Evolutionary conservation across 2,329 filamentous ascomycete species (phyloP), one percentile per base, ranked within the genome.

Genomic region (Penicillium sp.): DNA sequence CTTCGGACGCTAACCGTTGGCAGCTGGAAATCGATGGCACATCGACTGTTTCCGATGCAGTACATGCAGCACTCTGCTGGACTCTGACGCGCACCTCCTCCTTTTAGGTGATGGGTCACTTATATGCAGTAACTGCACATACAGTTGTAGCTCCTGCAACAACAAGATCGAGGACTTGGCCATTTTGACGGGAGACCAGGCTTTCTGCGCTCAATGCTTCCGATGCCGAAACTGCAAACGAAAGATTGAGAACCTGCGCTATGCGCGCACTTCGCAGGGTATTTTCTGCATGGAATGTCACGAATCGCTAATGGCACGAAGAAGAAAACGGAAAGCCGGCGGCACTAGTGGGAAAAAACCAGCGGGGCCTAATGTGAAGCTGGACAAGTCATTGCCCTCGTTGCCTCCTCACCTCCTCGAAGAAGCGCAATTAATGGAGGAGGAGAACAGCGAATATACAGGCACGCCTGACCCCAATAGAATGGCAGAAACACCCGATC

Each of bases 221-320:
- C 86, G 93, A 69, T 99, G 94, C 79, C 86, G 94, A 69, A 99
- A 97, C 75, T 99, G 94, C 82, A 99, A 97, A 81, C 87, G 90
- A 73, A 97, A 97, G 81, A 99, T 99, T 60, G 94, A 99, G 77
- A 99, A 99, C 74, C 82, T 99, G 63, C 88, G 93, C 74, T 99
- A 97, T 85, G 94, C 94, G 54, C 87, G 94, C 71, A 99, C 94
- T 1, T 97, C 93, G 8, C 94, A 97, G 76, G 94, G 94, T 60
- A 99, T 99, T 68, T 97, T 99, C 73, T 99, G 94, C 79, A 99
- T 99, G 94, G 92, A 89, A 71, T 99, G 94, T 74, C 94, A 99
- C 72, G 94, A 99, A 77, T 94, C 91, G 29, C 79, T 99, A 53
- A 97, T 97, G 92, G 91, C 93, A 50, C 84, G 93, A 62, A 85